Evolutionary conservation across 2,329 filamentous ascomycete genomes (phyloP).

Genomic region (Westerdykella aurantiaca): DNA sequence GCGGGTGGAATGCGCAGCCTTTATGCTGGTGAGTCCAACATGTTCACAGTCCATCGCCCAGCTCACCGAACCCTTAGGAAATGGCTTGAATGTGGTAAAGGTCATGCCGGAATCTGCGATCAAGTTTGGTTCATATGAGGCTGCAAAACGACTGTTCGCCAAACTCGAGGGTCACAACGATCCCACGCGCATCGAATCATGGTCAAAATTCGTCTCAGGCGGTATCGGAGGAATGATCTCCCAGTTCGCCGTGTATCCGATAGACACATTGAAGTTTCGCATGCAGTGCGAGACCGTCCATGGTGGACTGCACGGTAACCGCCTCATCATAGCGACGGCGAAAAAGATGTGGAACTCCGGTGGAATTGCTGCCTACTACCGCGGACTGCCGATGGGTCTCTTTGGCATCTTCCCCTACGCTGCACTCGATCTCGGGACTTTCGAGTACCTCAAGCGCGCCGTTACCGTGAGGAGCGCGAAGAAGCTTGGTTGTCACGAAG

Average conservation of each 20-base stretch:
- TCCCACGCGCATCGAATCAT: conserved; percentile 68
- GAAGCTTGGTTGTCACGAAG: conserved; percentile 67
- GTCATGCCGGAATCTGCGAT: conserved; percentile 99
- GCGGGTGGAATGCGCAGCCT: conserved; percentile 82
- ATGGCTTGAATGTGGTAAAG: conserved; percentile 92
- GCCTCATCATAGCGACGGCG: conserved; percentile 74
- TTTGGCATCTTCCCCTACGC: conserved; percentile 97
- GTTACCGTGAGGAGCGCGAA: conserved; percentile 67
- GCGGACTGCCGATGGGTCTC: conserved; percentile 87
- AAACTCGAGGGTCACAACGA: conserved; percentile 84
- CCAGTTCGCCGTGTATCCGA: conserved; percentile 92
- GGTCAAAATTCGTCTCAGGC: conserved; percentile 85
- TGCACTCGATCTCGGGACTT: conserved; percentile 92
- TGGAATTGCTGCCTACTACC: conserved; percentile 73
- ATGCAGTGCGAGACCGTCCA: conserved; percentile 93
- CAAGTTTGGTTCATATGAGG: conserved; percentile 96
- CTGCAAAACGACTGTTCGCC: conserved; percentile 80
- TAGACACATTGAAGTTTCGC: conserved; percentile 77
- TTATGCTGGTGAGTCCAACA: conserved; percentile 68
- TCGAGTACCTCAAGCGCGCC: conserved; percentile 80
- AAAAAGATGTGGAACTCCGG: conserved; percentile 78
- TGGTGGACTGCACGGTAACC: conserved; percentile 76
- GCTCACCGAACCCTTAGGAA: conserved; percentile 54
- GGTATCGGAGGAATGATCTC: conserved; percentile 87
- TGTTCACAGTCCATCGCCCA: neutral